Evolutionary conservation across 257 asterid genomes (phyloP).

Genomic region (Salvia hispanica): DNA sequence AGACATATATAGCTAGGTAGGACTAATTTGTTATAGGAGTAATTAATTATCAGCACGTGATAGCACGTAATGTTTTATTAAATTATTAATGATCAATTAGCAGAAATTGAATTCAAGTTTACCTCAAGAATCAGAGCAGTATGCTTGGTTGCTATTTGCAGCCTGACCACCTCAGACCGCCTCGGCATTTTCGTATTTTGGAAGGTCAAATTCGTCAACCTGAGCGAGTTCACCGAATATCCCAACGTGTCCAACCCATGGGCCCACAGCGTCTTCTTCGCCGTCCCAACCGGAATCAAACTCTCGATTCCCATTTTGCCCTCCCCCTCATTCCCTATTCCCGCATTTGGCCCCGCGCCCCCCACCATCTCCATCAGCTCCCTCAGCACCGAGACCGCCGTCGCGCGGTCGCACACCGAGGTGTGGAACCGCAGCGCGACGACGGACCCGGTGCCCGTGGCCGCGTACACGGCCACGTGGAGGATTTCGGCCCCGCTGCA

Average conservation of each 20-base stretch:
- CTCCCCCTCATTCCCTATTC: slow-evolving; percentile 41
- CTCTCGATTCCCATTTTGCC: slow-evolving; percentile 53
- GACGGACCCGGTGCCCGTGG: slow-evolving; percentile 36
- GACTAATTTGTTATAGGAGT: no score
- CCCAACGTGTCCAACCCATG: slow-evolving; percentile 69
- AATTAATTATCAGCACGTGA: no score
- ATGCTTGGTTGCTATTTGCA: slow-evolving; percentile 41
- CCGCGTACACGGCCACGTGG: slow-evolving; percentile 38
- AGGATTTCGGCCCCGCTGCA: slow-evolving; percentile 46
- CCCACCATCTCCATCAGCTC: slow-evolving; percentile 58
- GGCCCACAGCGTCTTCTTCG: slow-evolving; percentile 63
- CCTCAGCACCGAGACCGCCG: slow-evolving; percentile 61
- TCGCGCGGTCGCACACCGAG: slow-evolving; percentile 68
- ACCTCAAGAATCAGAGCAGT: slow-evolving; percentile 57
- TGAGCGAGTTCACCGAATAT: slow-evolving; percentile 55
- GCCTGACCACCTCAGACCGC: slow-evolving; percentile 55
- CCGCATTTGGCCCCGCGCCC: slow-evolving; percentile 24
- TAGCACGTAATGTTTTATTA: no score
- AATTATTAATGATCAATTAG: no score
- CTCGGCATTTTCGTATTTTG: slow-evolving; percentile 46
- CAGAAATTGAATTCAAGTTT: background rate
- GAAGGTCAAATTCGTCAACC: slow-evolving; percentile 57
- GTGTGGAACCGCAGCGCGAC: slow-evolving; percentile 57
- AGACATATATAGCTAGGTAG: no score
- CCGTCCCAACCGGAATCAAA: slow-evolving; percentile 51